Conservation (phyloP, 805 yeast genomes). For the Teunomyces stri region DNA sequence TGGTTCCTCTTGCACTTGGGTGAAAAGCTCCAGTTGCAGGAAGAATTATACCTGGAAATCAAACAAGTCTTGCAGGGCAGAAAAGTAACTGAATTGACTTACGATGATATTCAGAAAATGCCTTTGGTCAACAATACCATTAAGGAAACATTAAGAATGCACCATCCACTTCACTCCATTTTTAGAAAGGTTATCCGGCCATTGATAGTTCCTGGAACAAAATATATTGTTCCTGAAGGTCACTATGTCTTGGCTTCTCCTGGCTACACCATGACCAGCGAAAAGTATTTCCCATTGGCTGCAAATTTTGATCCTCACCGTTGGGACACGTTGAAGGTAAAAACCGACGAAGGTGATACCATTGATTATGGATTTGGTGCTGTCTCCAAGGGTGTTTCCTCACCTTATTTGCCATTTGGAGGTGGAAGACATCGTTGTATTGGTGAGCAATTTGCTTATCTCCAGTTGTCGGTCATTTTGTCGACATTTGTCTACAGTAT, state of each 20-base stretch:
- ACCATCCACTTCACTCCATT: conserved; percentile 93
- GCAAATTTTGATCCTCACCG: conserved; percentile 75
- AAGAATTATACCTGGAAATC: conserved; percentile 75
- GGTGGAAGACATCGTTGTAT: conserved; percentile 99
- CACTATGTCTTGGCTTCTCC: conserved; percentile 91
- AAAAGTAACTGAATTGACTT: conserved; percentile 55
- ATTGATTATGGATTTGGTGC: conserved; percentile 95
- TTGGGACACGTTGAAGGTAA: conserved; percentile 51
- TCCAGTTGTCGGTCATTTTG: conserved; percentile 84
- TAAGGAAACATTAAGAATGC: conserved; percentile 92
- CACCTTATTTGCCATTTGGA: conserved; percentile 96
- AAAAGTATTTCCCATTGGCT: conserved; percentile 77
- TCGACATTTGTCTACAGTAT: conserved; percentile 69
- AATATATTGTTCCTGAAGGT: conserved; percentile 79
- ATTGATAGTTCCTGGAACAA: conserved; percentile 74
- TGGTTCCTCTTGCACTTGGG: conserved; percentile 92
- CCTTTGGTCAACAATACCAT: conserved; percentile 77
- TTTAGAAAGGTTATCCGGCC: conserved; percentile 85
- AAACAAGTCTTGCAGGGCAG: conserved; percentile 52
- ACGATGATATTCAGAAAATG: conserved; percentile 79
- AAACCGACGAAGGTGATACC: conserved; percentile 18
- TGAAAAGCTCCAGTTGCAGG: conserved; percentile 79
- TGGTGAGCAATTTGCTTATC: conserved; percentile 96
- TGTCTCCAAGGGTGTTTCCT: conserved; percentile 89
- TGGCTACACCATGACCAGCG: conserved; percentile 81